Evolutionary conservation across 805 yeast species (phyloP), one percentile per base, ranked within the genome.

Genomic region (Sugiyamaella valdiviana): DNA sequence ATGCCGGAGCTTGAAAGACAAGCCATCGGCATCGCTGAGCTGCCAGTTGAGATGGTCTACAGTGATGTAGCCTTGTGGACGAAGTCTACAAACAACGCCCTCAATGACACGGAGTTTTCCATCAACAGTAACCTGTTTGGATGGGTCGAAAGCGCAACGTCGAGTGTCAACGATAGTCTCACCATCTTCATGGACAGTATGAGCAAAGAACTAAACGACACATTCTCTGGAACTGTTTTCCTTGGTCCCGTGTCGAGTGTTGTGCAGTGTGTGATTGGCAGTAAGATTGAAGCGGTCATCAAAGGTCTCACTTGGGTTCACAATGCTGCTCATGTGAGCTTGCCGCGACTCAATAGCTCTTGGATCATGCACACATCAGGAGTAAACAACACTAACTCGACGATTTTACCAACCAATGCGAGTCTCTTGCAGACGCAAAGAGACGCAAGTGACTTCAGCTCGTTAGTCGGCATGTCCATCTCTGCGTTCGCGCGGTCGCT

Each of bases 271-370:
- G 78, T 86, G 2, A 71, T 93, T 36, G 91, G 86, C 15, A 71
- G 83, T 43, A 93, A 91, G 58, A 63, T 91, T 5, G 72, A 71
- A 12, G 71, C 75, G 19, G 69, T 88, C 2, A 85, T 85, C 53
- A 61, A 76, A 24, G 98, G 95, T 0, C 65, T 90, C 47, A 75
- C 81, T 1, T 93, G 97, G 97, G 68, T 89, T 1, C 72, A 82
- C 56, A 69, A 82, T 32, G 71, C 85, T 53, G 72, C 89, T 2
- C 71, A 78, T 14, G 65, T 89, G 2, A 54, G 68, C 0, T 60
- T 87, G 1, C 95, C 95, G 0, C 57, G 70, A 38, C 63, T 82
- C 14, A 69, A 69, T 42, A 63, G 62, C 23, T 41, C 36, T 10
- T 26, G 26, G 44, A 26, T 17, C 22, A 37, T 37, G 14, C 21